A percentile compares a stretch with the other conserved stretches of the same genome.
These are phyloP conservation scores for Haberlea rhodopensis DNA, from an alignment of 257 asterid genomes.

Conservation along the genomic window DNA sequence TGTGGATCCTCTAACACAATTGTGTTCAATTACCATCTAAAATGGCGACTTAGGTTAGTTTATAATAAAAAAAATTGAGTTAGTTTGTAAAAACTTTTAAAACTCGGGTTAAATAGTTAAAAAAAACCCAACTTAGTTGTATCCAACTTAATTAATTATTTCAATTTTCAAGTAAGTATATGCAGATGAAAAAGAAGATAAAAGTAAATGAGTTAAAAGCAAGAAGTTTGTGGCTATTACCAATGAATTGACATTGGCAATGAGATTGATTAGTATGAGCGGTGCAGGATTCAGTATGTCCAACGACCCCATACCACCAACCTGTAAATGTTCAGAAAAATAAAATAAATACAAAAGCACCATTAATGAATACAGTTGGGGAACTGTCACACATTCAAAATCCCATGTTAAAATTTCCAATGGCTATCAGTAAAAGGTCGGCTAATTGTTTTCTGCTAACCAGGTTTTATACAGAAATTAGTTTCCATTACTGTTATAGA, in stretches of 20 bases:
- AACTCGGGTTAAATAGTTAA: too few species aligned
- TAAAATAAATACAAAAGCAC: not conserved
- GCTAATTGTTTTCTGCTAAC: constrained; percentile 10
- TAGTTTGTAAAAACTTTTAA: too few species aligned
- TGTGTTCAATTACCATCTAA: too few species aligned
- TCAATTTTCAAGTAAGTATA: too few species aligned
- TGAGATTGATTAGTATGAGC: constrained; percentile 33
- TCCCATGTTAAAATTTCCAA: too few species aligned
- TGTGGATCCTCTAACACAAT: too few species aligned
- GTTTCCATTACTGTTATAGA: too few species aligned
- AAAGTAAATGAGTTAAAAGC: not conserved
- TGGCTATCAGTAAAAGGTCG: constrained; percentile 15
- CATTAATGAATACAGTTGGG: constrained; percentile 38
- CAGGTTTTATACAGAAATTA: not conserved
- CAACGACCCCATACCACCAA: constrained; percentile 99
- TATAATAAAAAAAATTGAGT: too few species aligned
- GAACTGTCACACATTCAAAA: constrained; percentile 16
- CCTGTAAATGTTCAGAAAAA: constrained; percentile 48
- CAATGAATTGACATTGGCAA: constrained; percentile 69
- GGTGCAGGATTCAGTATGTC: constrained; percentile 72
- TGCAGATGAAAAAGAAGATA: not conserved
- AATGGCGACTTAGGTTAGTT: too few species aligned
- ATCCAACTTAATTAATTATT: too few species aligned
- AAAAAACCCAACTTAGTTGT: too few species aligned
- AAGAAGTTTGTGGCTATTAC: constrained; percentile 30